Evolutionary conservation across 768 basidiomycete genomes (phyloP), one percentile per base, ranked within the genome.

Genomic region (Leccinum incarnatum): DNA sequence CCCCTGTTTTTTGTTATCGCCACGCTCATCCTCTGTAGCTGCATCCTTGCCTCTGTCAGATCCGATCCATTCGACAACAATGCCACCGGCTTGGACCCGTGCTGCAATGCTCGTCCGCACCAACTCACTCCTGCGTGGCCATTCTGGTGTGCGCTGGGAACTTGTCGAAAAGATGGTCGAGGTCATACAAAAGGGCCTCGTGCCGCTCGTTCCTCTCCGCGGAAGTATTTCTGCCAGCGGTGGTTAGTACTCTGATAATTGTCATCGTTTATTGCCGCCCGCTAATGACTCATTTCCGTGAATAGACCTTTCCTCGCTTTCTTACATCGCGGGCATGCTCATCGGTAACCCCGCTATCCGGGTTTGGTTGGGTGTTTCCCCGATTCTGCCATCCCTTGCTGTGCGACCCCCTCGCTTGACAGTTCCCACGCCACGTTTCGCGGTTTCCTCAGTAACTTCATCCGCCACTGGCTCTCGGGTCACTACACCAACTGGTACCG

Each of bases 51-150:
- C 91, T 9, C 84, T 93, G 47, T 79, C 80, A 5, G 89, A 92
- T 66, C 89, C 88, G 1, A 70, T 87, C 12, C 74, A 81, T 11
- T 82, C 85, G 11, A 81, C 82, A 30, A 84, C 81, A 59, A 93
- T 95, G 90, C 92, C 93, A 4, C 87, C 90, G 59, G 77, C 89
- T 2, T 93, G 93, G 89, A 91, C 93, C 32, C 86, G 93, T 54
- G 93, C 88, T 12, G 91, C 93, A 1, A 92, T 95, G 66, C 74
- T 93, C 10, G 80, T 95, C 65, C 89, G 93, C 63, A 88, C 91
- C 80, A 95, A 95, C 73, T 93, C 91, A 4, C 83, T 95, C 46
- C 85, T 93, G 55, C 87, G 93, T 6, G 93, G 92, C 0, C 93
- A 95, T 74, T 93, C 91, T 21, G 93, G 89, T 34, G 85, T 95